Evolutionary conservation across 805 yeast genomes (phyloP), one percentile per base, ranked within the genome.

Genomic region (Ogataea naganishii): DNA sequence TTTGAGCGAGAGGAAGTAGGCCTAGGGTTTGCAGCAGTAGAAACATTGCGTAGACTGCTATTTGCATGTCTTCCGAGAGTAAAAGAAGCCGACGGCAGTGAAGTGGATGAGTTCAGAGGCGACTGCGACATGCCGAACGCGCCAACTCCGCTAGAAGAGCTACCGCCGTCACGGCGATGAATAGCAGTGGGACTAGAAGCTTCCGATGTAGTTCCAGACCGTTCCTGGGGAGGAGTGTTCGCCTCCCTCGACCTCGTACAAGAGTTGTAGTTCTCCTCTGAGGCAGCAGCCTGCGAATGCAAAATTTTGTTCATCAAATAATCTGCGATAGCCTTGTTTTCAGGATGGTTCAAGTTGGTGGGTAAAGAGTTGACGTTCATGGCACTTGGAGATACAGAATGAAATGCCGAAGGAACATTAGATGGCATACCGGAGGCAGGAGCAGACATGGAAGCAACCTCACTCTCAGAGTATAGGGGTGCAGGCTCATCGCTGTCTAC

Each of bases 401-500:
- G n/a, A n/a, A n/a, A n/a, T n/a, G n/a, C n/a, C n/a, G n/a, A n/a
- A n/a, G n/a, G n/a, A n/a, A n/a, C n/a, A n/a, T n/a, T n/a, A n/a
- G n/a, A 14, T 8, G 28, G 4, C 16, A 16, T 6, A 15, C 15
- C 5, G 5, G 14, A 8, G 13, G 7, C 22, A 20, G n/a, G 22
- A 20, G 11, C 22, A 20, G 22, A n/a, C n/a, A n/a, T n/a, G n/a
- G 22, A n/a, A 17, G 18, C 26, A 6, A 10, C 4, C 10, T 5
- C 7, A 14, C 23, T 16, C 29, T 27, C 28, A 14, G 38, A 37
- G 26, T 51, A 43, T 19, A 44, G 20, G 20, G 55, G 55, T 14
- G 55, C 43, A n/a, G 50, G 52, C 18, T 44, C 44, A 16, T 40
- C 37, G 4, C 32, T 28, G 20, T 32, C 35, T 13, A 26, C 32